phyloP scores from a whole-genome alignment of 345 rosid genomes.

The Populus pruinosa region DNA sequence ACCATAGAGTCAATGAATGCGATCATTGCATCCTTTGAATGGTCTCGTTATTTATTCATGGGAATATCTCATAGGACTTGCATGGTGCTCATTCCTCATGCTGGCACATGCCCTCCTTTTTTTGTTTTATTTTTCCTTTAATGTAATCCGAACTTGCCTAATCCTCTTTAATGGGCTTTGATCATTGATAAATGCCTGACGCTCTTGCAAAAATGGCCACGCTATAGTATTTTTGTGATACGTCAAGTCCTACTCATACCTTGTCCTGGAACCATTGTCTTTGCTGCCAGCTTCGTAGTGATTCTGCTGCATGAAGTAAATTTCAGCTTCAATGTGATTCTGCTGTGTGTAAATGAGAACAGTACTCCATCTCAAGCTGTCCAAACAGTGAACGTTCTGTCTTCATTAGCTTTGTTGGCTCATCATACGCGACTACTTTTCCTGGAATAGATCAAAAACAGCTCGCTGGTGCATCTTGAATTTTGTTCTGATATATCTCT shows the following conservation, averaged over 20 bases:
- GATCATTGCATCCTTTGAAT: neutral
- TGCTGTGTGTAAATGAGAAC: slow-evolving; percentile 70
- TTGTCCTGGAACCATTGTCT: neutral
- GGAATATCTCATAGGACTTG: neutral
- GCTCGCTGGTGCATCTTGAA: neutral
- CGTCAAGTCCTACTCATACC: neutral
- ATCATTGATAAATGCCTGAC: neutral
- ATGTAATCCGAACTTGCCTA: neutral
- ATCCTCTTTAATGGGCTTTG: neutral
- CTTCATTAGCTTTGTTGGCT: slow-evolving; percentile 65
- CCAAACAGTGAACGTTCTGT: slow-evolving; percentile 66
- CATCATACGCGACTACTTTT: slow-evolving; percentile 65
- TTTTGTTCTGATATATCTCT: neutral
- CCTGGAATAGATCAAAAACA: slow-evolving; percentile 41
- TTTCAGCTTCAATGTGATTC: slow-evolving; percentile 36
- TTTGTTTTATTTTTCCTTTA: neutral
- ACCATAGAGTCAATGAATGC: slow-evolving; percentile 43
- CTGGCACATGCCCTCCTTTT: neutral
- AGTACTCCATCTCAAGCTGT: slow-evolving; percentile 73
- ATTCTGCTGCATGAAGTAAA: slow-evolving; percentile 34
- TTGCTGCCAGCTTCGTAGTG: slow-evolving; percentile 27
- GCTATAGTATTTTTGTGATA: neutral
- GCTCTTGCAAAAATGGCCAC: neutral
- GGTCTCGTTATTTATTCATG: neutral
- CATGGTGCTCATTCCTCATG: neutral